Conservation (phyloP, 345 rosid species). For the Hibiscus tridactylites region DNA sequence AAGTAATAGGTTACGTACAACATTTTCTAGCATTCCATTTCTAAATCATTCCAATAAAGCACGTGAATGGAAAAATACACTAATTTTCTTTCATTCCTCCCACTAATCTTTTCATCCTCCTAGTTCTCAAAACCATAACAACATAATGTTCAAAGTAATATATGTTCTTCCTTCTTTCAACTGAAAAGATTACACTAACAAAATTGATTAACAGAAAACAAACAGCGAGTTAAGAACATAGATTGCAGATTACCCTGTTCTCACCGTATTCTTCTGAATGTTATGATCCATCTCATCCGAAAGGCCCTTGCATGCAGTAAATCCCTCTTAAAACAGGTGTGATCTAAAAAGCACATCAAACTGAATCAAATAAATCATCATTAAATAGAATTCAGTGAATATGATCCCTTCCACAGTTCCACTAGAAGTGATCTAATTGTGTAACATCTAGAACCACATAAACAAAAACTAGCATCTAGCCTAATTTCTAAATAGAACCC, state of each 20-base stretch:
- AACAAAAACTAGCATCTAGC: neutral
- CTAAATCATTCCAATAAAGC: neutral
- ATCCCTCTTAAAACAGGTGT: constrained; percentile 28
- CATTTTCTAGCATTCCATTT: neutral
- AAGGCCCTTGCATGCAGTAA: constrained; percentile 29
- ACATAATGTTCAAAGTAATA: neutral
- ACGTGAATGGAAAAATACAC: neutral
- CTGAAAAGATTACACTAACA: neutral
- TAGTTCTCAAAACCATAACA: constrained; percentile 4
- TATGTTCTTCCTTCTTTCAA: neutral
- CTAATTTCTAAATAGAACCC: neutral
- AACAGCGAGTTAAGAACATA: neutral
- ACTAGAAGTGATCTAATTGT: too few species aligned
- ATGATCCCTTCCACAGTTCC: neutral
- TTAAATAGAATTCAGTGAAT: neutral
- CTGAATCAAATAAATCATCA: constrained; percentile 9
- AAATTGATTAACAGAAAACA: neutral
- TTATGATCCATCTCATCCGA: constrained; percentile 25
- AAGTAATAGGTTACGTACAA: neutral
- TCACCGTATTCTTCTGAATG: constrained; percentile 38
- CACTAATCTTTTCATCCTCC: neutral
- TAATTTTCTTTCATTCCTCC: neutral
- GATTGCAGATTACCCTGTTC: constrained; percentile 37
- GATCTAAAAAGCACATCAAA: constrained; percentile 34
- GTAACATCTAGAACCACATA: too few species aligned